Evolutionary conservation across 176 grass and related monocot genomes (phyloP), one percentile per base, ranked within the genome.

Genomic region (Oryza officinalis): DNA sequence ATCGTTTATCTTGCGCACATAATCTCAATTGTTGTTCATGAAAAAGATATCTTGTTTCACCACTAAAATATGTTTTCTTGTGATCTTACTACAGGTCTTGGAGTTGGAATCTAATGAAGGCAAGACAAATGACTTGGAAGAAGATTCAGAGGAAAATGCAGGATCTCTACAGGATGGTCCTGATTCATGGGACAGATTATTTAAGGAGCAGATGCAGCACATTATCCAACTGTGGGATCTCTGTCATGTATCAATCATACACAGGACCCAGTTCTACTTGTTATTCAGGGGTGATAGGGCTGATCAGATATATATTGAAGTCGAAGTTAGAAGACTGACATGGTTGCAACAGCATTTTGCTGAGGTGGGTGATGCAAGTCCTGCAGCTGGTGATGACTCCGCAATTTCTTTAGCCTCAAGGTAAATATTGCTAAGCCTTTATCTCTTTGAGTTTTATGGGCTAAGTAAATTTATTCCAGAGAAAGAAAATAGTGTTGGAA

Each of bases 271-370:
- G 70, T 99, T 99, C 72, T 96, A 96, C 66, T 85, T 90, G 76
- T 78, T 96, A 76, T 99, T 99, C 86, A 92, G 64, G 86, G 96
- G 96, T 35, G 93, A 94, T 14, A 85, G 27, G 50, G 96, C 93
- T 41, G 96, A 99, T 87, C 91, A 94, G 83, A 99, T 99, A 84
- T 99, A 99, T 45, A 90, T 99, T 10, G 96, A 99, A 85, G 96
- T 96, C 22, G 96, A 99, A 74, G 69, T 90, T 73, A 85, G 93
- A 50, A 90, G 96, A 66, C 72, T 99, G 77, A 23, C 82, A 43
- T 99, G 96, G 96, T 33, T 96, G 79, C 83, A 94, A n/a, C 93
- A 99, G 72, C 91, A 99, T 88, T 94, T 99, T 49, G 80, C 67
- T 65, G 96, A 99, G 75, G 82, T 74, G 1, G 89, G 85, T 33